Percentiles rank a stretch among this genome's conserved stretches.
phyloP scores from a whole-genome alignment of 805 yeast species.

The Wickerhamiella spandovensis region DNA sequence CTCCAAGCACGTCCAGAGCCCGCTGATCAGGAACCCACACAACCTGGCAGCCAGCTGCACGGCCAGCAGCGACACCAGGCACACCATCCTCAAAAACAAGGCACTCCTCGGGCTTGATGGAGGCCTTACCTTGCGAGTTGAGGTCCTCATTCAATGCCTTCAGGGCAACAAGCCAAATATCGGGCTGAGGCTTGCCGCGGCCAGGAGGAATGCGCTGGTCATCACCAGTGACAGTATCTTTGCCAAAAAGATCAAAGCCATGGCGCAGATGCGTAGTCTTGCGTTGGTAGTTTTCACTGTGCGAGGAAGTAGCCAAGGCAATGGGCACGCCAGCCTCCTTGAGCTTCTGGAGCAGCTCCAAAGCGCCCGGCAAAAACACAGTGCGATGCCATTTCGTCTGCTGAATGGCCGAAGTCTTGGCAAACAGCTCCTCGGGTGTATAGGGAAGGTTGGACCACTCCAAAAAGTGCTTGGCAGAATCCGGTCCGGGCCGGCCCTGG shows the following conservation, averaged over 20 bases:
- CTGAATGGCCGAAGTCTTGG: slow-evolving; percentile 41
- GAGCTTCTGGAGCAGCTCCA: slow-evolving; percentile 47
- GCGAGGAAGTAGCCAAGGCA: slow-evolving; percentile 85
- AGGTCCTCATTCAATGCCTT: slow-evolving; percentile 49
- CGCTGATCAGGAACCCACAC: slow-evolving; percentile 87
- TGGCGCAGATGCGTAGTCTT: slow-evolving; percentile 60
- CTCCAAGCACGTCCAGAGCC: slow-evolving; percentile 43
- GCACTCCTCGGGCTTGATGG: slow-evolving; percentile 62
- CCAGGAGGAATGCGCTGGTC: slow-evolving; percentile 72
- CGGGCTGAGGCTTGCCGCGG: slow-evolving; percentile 87
- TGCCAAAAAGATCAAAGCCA: slow-evolving; percentile 53
- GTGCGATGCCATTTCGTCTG: slow-evolving; percentile 46
- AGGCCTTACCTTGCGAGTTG: slow-evolving; percentile 27
- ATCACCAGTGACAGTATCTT: slow-evolving; percentile 76
- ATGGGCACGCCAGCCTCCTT: slow-evolving; percentile 48
- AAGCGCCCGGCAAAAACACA: slow-evolving; percentile 72
- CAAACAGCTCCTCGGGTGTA: slow-evolving; percentile 51
- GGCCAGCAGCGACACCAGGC: slow-evolving; percentile 80
- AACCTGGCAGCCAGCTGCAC: slow-evolving; percentile 71
- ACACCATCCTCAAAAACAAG: slow-evolving; percentile 90
- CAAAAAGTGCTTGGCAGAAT: slow-evolving; percentile 51
- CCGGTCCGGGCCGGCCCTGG: slow-evolving; percentile 86
- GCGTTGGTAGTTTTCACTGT: slow-evolving; percentile 40
- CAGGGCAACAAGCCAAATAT: slow-evolving; percentile 79
- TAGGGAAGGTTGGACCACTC: slow-evolving; percentile 55